These are phyloP conservation scores for Trapa bicornis DNA, from an alignment of 345 rosid species.

Conservation along the genomic window DNA sequence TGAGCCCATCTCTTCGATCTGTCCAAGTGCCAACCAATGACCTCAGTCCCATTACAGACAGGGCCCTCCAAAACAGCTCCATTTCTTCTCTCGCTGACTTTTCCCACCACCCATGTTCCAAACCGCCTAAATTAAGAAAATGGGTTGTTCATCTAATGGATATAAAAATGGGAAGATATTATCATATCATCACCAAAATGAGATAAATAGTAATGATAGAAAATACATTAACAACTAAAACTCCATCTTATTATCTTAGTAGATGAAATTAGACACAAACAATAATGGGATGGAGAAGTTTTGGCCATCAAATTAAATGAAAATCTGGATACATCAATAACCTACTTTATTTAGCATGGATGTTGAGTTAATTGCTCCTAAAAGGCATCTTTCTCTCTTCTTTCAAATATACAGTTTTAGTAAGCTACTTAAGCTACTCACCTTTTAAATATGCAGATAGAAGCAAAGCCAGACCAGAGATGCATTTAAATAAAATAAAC, in stretches of 20 bases:
- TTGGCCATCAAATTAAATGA: no score
- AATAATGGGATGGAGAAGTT: not conserved
- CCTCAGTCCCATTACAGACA: constrained; percentile 42
- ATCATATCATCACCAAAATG: not conserved
- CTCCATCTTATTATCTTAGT: not conserved
- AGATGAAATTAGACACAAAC: not conserved
- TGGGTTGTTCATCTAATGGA: not conserved
- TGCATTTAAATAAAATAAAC: not conserved
- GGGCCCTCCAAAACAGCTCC: constrained; percentile 36
- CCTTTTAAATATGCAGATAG: not conserved
- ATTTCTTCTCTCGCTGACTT: constrained; percentile 18
- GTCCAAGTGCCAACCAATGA: constrained; percentile 48
- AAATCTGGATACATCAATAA: not conserved
- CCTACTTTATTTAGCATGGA: not conserved
- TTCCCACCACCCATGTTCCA: constrained; percentile 54
- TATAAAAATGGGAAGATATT: not conserved
- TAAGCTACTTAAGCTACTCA: not conserved
- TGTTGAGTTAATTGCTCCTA: not conserved
- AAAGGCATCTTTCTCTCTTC: not conserved
- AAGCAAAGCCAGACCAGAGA: not conserved
- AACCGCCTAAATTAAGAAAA: constrained; percentile 25
- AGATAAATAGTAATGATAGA: not conserved
- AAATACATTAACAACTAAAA: no score
- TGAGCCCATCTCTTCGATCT: constrained; percentile 16
- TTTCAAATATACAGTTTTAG: not conserved